phyloP scores from a whole-genome alignment of 345 rosid species.

The Pistacia integerrima region DNA sequence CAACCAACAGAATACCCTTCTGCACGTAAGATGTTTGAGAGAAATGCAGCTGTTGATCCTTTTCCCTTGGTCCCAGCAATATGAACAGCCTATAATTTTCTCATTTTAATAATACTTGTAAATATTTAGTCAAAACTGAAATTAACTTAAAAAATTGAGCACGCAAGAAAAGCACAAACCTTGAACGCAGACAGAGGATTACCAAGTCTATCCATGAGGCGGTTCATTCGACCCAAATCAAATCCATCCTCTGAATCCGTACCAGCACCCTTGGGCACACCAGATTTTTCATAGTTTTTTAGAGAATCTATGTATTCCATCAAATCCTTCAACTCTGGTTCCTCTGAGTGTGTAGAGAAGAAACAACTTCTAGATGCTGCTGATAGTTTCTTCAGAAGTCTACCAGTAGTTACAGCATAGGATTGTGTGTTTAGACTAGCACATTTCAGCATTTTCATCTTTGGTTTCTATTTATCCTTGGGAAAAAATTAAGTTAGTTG shows the following conservation, averaged over 20 bases:
- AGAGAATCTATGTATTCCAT: constrained; percentile 70
- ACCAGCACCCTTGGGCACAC: constrained; percentile 84
- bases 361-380: constrained; percentile 21
- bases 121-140: background rate
- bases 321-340: constrained; percentile 58
- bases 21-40: constrained; percentile 70
- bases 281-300: constrained; percentile 83
- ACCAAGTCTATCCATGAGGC: constrained; percentile 71
- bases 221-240: constrained; percentile 78
- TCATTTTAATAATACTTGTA: background rate
- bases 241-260: constrained; percentile 85
- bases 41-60: constrained; percentile 87
- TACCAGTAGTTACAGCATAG: constrained; percentile 12
- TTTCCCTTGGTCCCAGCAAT: constrained; percentile 96
- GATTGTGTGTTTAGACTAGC: constrained; percentile 11
- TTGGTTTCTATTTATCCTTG: background rate
- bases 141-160: too few species aligned
- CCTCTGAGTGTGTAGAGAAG: constrained; percentile 37
- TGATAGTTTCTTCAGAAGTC: background rate
- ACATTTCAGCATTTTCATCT: constrained; percentile 27
- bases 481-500: background rate
- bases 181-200: constrained; percentile 78
- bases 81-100: constrained; percentile 58
- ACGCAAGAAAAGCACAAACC: constrained; percentile 34
- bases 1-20: constrained; percentile 83